Percentiles rank a stretch among this genome's conserved stretches.
Evolutionary conservation across 768 basidiomycete species (phyloP).

Genomic region (Antrodiella citrinella): DNA sequence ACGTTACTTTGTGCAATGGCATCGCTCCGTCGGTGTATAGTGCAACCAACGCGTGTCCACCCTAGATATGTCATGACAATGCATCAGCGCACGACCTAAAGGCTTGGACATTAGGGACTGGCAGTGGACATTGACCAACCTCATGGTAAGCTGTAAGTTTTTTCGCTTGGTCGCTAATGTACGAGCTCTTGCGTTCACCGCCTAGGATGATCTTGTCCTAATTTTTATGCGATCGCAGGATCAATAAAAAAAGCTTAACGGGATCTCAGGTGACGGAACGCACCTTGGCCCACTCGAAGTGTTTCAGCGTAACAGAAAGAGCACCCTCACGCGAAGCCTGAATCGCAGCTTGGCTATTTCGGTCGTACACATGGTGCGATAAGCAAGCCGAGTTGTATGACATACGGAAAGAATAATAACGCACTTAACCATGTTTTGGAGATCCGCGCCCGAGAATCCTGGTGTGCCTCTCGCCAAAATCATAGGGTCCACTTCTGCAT

Average conservation of each 20-base stretch:
- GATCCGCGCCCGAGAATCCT: slow-evolving; percentile 94
- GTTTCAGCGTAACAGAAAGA: slow-evolving; percentile 60
- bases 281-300: slow-evolving; percentile 98
- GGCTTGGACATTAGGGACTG: not conserved
- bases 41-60: slow-evolving; percentile 91
- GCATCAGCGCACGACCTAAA: not conserved
- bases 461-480: slow-evolving; percentile 90
- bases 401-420: slow-evolving; percentile 25
- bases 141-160: slow-evolving; percentile 95
- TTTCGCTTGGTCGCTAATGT: slow-evolving; percentile 81
- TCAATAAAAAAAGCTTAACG: not conserved
- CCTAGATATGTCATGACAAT: slow-evolving; percentile 36
- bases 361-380: slow-evolving; percentile 1
- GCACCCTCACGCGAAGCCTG: slow-evolving; percentile 85
- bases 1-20: slow-evolving; percentile 97
- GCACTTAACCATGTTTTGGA: slow-evolving; percentile 95
- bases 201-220: slow-evolving; percentile 96
- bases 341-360: slow-evolving; percentile 75
- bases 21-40: slow-evolving; percentile 92
- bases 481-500: slow-evolving; percentile 70
- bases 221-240: not conserved
- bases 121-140: too few relatives aligned
- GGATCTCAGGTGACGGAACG: slow-evolving; percentile 4
- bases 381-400: too few relatives aligned
- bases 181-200: slow-evolving; percentile 85